Evolutionary conservation across 2,329 filamentous ascomycete genomes (phyloP).

Genomic region (Colletotrichum higginsianum): DNA sequence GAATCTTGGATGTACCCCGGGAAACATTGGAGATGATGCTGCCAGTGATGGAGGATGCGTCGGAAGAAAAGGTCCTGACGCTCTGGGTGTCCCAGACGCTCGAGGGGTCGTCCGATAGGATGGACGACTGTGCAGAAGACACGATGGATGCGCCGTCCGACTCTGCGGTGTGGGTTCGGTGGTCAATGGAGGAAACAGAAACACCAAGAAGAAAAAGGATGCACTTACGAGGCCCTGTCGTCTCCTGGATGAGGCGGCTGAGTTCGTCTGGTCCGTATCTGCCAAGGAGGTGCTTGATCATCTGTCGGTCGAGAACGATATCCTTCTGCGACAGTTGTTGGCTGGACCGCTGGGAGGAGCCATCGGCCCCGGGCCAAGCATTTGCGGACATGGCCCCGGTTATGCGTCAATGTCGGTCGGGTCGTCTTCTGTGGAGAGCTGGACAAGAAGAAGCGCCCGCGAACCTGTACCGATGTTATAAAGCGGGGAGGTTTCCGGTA

Average conservation of each 20-base stretch:
- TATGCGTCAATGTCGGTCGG: conserved; percentile 4
- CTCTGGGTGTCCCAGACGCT: conserved; percentile 56
- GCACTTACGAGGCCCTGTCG: conserved; percentile 50
- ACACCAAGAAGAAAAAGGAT: background rate
- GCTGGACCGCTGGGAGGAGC: conserved; percentile 46
- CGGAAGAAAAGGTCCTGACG: conserved; percentile 57
- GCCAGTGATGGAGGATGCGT: conserved; percentile 56
- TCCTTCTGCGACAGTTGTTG: conserved; percentile 42
- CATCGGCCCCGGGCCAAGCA: conserved; percentile 51
- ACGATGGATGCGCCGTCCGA: conserved; percentile 53
- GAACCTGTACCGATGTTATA: background rate
- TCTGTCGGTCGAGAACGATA: conserved; percentile 50
- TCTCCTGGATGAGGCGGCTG: conserved; percentile 52
- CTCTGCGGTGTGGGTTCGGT: conserved; percentile 19
- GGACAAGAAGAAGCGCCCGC: background rate
- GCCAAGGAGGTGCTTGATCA: conserved; percentile 53
- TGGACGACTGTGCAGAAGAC: conserved; percentile 53
- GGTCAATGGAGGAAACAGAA: conserved; percentile 10
- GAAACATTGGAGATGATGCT: conserved; percentile 60
- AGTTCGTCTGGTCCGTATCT: conserved; percentile 53
- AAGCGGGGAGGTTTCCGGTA: background rate
- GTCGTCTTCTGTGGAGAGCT: conserved; percentile 2
- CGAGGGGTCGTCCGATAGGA: conserved; percentile 53
- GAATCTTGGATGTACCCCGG: conserved; percentile 53
- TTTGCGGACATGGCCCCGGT: conserved; percentile 46